A percentile compares a stretch with the other conserved stretches of the same genome.
Conservation (phyloP, 768 basidiomycete genomes). For the Leccinum obscurum region DNA sequence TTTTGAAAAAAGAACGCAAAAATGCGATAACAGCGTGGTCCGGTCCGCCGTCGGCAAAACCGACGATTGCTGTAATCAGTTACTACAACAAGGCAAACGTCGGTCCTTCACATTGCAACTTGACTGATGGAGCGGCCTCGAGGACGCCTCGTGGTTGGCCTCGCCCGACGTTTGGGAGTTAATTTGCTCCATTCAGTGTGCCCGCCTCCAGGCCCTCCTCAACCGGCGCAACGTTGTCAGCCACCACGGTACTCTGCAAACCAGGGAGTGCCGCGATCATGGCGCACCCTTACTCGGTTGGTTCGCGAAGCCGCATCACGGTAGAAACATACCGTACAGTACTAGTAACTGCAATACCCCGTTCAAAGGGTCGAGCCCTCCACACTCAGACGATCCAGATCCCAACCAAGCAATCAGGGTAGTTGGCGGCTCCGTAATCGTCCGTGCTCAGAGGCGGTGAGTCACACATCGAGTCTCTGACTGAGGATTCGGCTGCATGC, state of each 20-base stretch:
- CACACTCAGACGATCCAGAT: background rate
- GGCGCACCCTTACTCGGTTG: slow-evolving; percentile 6
- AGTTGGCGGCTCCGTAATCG: background rate
- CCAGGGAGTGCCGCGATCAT: slow-evolving; percentile 2
- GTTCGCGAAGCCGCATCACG: slow-evolving; percentile 1
- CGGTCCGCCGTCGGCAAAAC: slow-evolving; percentile 14
- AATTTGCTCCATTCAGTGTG: slow-evolving; percentile 13
- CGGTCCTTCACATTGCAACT: slow-evolving; percentile 7
- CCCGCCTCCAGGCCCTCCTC: background rate
- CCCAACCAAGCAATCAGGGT: background rate
- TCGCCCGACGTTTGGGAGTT: slow-evolving; percentile 17
- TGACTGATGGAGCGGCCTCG: slow-evolving; percentile 18
- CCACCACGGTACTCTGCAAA: slow-evolving; percentile 1
- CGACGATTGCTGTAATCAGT: slow-evolving; percentile 12
- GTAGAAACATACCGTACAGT: background rate
- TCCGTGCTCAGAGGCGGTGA: background rate
- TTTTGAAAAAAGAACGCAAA: slow-evolving; percentile 2
- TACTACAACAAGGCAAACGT: slow-evolving; percentile 13
- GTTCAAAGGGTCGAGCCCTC: slow-evolving; percentile 1
- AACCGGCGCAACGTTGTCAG: background rate
- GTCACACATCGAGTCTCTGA: background rate
- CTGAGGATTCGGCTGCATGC: background rate
- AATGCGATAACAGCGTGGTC: slow-evolving; percentile 21
- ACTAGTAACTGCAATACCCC: background rate
- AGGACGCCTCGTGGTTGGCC: slow-evolving; percentile 24